Percentiles rank a stretch among this genome's conserved stretches.
Conservation (phyloP, 371 early-diverging fungal genomes). For the Enteropsectra breve region DNA sequence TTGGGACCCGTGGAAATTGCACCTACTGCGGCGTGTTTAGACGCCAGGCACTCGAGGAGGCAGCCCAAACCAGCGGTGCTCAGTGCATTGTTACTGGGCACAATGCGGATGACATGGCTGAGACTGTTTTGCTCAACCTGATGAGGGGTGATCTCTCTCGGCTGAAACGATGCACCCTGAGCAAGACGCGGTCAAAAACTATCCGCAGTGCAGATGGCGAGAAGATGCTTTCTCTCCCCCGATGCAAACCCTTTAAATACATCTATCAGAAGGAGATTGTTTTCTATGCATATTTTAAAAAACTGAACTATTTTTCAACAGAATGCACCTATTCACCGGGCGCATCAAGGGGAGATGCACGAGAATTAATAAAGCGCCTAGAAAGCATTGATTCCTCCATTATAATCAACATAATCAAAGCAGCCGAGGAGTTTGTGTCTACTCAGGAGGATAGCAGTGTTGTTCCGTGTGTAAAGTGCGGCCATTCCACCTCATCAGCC, state of each 20-base stretch:
- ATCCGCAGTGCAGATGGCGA: slow-evolving; percentile 27
- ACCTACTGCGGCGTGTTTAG: slow-evolving; percentile 98
- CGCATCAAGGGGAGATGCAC: slow-evolving; percentile 87
- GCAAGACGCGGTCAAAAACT: slow-evolving; percentile 67
- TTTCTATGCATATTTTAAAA: slow-evolving; percentile 95
- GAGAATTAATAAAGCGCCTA: slow-evolving; percentile 85
- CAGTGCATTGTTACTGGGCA: slow-evolving; percentile 96
- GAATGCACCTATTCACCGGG: slow-evolving; percentile 97
- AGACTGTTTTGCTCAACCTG: slow-evolving; percentile 95
- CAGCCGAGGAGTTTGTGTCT: slow-evolving; percentile 26
- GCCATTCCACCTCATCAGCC: slow-evolving; percentile 32
- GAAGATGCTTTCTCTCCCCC: slow-evolving; percentile 52
- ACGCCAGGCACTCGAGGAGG: slow-evolving; percentile 89
- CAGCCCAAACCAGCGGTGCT: slow-evolving; percentile 75
- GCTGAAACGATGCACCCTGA: slow-evolving; percentile 80
- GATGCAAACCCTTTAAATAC: slow-evolving; percentile 95
- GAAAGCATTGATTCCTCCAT: slow-evolving; percentile 78
- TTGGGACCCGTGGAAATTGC: slow-evolving; percentile 91
- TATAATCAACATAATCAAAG: slow-evolving; percentile 67
- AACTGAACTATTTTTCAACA: slow-evolving; percentile 93
- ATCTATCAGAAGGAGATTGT: slow-evolving; percentile 99
- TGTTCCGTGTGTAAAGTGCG: slow-evolving; percentile 20
- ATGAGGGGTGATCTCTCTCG: slow-evolving; percentile 88
- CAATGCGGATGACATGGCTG: slow-evolving; percentile 99
- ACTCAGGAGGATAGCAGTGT: neutral